Evolutionary conservation across 768 basidiomycete species (phyloP).

Genomic region (Amanita exitialis): DNA sequence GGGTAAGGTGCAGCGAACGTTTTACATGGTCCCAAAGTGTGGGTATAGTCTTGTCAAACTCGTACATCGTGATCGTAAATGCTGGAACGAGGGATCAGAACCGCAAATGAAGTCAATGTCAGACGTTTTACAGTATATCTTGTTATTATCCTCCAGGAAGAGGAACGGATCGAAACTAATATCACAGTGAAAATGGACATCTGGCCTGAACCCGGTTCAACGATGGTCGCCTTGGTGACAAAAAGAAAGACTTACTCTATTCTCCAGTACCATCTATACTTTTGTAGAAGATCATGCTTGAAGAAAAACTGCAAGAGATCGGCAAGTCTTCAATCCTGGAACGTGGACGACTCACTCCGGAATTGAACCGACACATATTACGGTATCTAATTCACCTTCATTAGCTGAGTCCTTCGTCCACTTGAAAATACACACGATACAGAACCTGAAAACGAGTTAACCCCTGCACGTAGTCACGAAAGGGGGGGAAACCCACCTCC

Average conservation of each 20-base stretch:
- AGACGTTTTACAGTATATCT: constrained; percentile 46
- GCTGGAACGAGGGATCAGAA: constrained; percentile 21
- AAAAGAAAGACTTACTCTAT: constrained; percentile 41
- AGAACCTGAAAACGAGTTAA: not conserved
- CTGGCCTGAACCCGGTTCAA: constrained; percentile 31
- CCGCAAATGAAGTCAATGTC: not conserved
- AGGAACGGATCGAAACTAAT: constrained; percentile 57
- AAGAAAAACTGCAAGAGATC: constrained; percentile 47
- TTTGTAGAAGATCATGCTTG: constrained; percentile 51
- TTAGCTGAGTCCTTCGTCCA: not conserved
- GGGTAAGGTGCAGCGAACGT: constrained; percentile 26
- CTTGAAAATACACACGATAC: constrained; percentile 18
- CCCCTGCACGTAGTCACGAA: not conserved
- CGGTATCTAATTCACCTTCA: constrained; percentile 29
- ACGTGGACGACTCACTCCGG: constrained; percentile 31
- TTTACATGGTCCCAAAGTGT: constrained; percentile 65
- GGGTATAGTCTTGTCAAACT: constrained; percentile 66
- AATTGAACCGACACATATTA: constrained; percentile 67
- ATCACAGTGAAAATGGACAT: constrained; percentile 71
- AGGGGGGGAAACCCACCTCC: constrained; percentile 24
- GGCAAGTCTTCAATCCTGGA: not conserved
- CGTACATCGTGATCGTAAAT: constrained; percentile 69
- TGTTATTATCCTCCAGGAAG: constrained; percentile 59
- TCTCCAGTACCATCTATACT: constrained; percentile 75
- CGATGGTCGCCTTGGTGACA: not conserved